Evolutionary conservation across 257 asterid species (phyloP).

Genomic region (Nicotiana otophora): DNA sequence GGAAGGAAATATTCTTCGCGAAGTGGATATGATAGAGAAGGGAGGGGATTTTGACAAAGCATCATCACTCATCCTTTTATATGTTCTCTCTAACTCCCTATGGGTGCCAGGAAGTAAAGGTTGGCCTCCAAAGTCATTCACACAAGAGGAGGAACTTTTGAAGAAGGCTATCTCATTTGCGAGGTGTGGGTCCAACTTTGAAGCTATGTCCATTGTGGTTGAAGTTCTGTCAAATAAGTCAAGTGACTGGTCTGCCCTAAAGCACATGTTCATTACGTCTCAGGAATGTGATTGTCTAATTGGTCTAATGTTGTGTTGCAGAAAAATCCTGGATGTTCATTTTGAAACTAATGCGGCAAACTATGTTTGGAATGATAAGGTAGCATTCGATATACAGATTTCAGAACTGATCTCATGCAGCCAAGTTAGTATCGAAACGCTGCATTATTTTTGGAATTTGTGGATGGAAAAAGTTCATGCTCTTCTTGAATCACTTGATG

Average conservation of each 20-base stretch:
- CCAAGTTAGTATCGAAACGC: constrained; percentile 29
- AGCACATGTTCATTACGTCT: constrained; percentile 20
- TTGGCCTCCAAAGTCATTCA: constrained; percentile 51
- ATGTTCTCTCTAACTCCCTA: constrained; percentile 29
- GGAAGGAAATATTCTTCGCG: constrained; percentile 33
- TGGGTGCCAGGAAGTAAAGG: constrained; percentile 39
- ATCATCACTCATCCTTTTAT: constrained; percentile 27
- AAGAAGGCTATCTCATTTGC: constrained; percentile 29
- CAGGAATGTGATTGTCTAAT: constrained; percentile 6
- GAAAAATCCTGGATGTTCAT: constrained; percentile 39
- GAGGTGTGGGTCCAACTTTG: constrained; percentile 20
- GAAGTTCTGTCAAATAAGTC: constrained; percentile 23
- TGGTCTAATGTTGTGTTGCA: constrained; percentile 28
- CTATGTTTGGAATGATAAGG: constrained; percentile 26
- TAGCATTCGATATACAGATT: constrained; percentile 7
- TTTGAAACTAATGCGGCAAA: constrained; percentile 11
- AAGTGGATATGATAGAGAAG: constrained; percentile 36
- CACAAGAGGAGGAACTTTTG: constrained; percentile 26
- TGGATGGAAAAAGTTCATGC: constrained; percentile 24
- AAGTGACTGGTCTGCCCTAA: constrained; percentile 25
- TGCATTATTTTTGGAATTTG: constrained; percentile 34
- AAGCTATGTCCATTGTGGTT: constrained; percentile 25
- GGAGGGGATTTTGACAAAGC: constrained; percentile 21
- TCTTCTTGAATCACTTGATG: constrained; percentile 27
- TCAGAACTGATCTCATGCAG: constrained; percentile 21